Evolutionary conservation across 495 filamentous ascomycete species (phyloP), one percentile per base, ranked within the genome.

Genomic region (Xylaria palmicola): DNA sequence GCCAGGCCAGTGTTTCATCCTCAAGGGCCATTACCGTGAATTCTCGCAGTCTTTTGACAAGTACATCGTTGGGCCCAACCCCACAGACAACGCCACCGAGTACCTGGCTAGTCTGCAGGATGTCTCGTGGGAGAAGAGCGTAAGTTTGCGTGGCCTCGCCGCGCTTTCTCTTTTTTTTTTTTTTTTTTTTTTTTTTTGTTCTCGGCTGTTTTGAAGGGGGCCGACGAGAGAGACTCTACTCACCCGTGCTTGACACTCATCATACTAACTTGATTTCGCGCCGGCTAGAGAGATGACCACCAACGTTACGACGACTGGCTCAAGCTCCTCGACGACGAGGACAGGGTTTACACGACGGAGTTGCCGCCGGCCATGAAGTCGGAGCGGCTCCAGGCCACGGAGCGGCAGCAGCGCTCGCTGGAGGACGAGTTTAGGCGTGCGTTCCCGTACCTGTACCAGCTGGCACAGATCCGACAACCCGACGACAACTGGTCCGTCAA

Each of bases 21-120:
- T 81, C 26, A 81, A 81, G 63, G 78, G 78, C 3, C 78, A 80
- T 56, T 81, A 76, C 60, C 71, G 74, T 45, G 78, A 81, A 55
- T 79, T 81, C 60, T 77, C 75, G 2, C 66, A 67, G 17, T 77
- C 74, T 7, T 80, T 79, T 37, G 75, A 75, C 50, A 75, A 75
- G 41, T 75, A 79, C 51, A 80, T 81, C 32, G 66, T 73, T 17
- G 73, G 76, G 0, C 40, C 59, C 5, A 78, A 76, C 50, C 77
- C 72, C 69, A 76, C 68, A 22, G 65, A 71, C 37, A 72, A 74
- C 3, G 76, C 73, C 6, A 75, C 76, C 54, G 67, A 75, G 49
- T 75, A 79, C 40, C 36, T 78, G 7, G 77, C 77, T 47, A 69
- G 74, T 24, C 63, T 78, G 9, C 65, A 74, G 37, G 62, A 68